Evolutionary conservation across 768 basidiomycete species (phyloP), one percentile per base, ranked within the genome.

Genomic region (Tulasnella sp.): DNA sequence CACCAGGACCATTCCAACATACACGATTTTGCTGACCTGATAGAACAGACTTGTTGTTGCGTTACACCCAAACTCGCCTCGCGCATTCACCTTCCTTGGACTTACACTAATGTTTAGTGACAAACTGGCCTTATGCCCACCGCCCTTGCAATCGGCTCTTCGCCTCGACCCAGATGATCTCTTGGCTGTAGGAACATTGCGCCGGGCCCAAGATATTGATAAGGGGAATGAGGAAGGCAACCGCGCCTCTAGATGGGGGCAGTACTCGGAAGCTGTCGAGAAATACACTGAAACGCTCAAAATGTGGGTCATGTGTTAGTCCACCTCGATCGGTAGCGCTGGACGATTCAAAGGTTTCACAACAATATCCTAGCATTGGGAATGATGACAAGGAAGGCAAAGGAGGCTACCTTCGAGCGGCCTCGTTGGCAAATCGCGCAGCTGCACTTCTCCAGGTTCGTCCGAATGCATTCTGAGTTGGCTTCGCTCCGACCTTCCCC

Each of bases 221-320:
- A 75, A 81, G 61, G 69, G 85, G 45, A 93, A 93, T 67, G 90
- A 92, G 63, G 89, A 89, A 63, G 91, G 91, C 0, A 93, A 94
- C 64, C 66, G 70, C 0, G 76, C 80, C 1, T 94, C 92, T 73
- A 90, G 91, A 70, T 58, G 67, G 0, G 77, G 78, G 2, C 75
- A 75, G 58, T 71, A 81, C 30, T 65, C 76, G 27, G 84, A 86
- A 23, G 91, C 91, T 0, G 70, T 83, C 8, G 74, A 76, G 0
- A 83, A 78, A 65, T 94, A 94, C 67, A n/a, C n/a, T n/a, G n/a
- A n/a, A n/a, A n/a, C n/a, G n/a, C n/a, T n/a, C n/a, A n/a, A n/a
- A n/a, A n/a, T n/a, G n/a, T n/a, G n/a, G n/a, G n/a, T n/a, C n/a
- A n/a, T n/a, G n/a, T n/a, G n/a, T n/a, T n/a, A n/a, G n/a, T n/a